Conservation (phyloP, 2,329 filamentous ascomycete species). For the Talaromyces pinophilus region DNA sequence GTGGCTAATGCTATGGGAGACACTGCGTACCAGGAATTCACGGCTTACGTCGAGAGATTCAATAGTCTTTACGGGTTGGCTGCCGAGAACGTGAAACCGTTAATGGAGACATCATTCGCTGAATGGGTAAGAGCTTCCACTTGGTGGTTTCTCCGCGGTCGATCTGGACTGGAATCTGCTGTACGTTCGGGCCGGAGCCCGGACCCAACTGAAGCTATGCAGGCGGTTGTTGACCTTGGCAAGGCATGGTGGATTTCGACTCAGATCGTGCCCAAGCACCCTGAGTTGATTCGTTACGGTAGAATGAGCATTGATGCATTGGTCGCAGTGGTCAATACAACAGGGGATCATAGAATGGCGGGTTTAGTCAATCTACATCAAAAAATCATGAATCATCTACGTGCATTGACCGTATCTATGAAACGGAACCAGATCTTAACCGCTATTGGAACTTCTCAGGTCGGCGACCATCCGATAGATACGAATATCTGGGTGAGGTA, state of each 20-base stretch:
- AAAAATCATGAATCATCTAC: conserved; percentile 64
- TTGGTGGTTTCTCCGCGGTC: conserved; percentile 90
- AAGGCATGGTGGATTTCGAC: conserved; percentile 80
- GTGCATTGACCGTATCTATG: conserved; percentile 78
- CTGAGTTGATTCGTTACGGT: conserved; percentile 44
- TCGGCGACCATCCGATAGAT: conserved; percentile 76
- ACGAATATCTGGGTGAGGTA: conserved; percentile 81
- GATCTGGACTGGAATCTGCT: conserved; percentile 70
- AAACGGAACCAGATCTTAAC: conserved; percentile 78
- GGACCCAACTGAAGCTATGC: conserved; percentile 52
- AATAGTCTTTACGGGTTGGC: conserved; percentile 75
- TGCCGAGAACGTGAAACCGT: conserved; percentile 69
- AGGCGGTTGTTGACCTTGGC: conserved; percentile 81
- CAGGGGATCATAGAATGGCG: conserved; percentile 48
- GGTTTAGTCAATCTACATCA: conserved; percentile 55
- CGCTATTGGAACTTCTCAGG: conserved; percentile 58
- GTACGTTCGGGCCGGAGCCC: conserved; percentile 61
- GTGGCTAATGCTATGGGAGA: conserved; percentile 55
- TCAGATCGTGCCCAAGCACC: conserved; percentile 43
- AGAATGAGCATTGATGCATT: conserved; percentile 43
- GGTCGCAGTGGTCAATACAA: conserved; percentile 44
- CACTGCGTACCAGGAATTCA: conserved; percentile 70
- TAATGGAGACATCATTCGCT: conserved; percentile 62
- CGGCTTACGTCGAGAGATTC: conserved; percentile 69
- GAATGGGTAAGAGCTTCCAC: conserved; percentile 72